phyloP scores from a whole-genome alignment of 345 rosid genomes.

The Bruguiera parviflora region DNA sequence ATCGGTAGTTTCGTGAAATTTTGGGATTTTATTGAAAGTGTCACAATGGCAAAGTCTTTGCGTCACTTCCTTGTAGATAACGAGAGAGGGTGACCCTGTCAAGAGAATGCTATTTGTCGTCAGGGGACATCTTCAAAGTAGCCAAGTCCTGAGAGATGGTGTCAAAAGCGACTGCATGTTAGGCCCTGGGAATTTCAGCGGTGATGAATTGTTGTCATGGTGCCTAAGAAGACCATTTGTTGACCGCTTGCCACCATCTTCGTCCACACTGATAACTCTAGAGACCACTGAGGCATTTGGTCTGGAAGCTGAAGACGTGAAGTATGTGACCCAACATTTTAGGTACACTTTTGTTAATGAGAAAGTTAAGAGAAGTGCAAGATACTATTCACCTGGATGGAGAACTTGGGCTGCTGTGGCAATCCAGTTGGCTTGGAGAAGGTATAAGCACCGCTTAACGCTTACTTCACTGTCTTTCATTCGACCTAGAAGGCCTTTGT shows the following conservation, averaged over 20 bases:
- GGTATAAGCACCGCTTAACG: constrained; percentile 77
- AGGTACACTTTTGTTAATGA: constrained; percentile 93
- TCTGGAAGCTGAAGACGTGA: constrained; percentile 80
- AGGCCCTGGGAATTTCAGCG: constrained; percentile 96
- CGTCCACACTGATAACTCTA: constrained; percentile 75
- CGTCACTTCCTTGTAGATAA: constrained; percentile 39
- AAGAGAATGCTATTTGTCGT: constrained; percentile 96
- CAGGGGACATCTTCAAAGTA: constrained; percentile 92
- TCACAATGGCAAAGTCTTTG: background rate
- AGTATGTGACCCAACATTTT: constrained; percentile 92
- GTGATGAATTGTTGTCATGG: constrained; percentile 95
- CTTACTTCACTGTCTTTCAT: constrained; percentile 84
- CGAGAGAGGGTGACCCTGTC: constrained; percentile 92
- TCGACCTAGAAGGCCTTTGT: constrained; percentile 83
- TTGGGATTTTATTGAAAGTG: background rate
- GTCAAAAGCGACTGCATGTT: constrained; percentile 92
- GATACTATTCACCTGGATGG: constrained; percentile 98
- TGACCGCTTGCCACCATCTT: constrained; percentile 81
- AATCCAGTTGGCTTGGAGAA: constrained; percentile 91
- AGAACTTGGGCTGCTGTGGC: constrained; percentile 97
- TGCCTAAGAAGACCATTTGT: constrained; percentile 85
- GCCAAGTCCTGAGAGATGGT: constrained; percentile 82
- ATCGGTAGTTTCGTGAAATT: background rate
- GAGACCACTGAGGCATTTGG: constrained; percentile 97
- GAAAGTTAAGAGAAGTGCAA: constrained; percentile 84